These are phyloP conservation scores for Globisporangium emineosum DNA, from an alignment of 352 stramenopile species.

Conservation along the genomic window DNA sequence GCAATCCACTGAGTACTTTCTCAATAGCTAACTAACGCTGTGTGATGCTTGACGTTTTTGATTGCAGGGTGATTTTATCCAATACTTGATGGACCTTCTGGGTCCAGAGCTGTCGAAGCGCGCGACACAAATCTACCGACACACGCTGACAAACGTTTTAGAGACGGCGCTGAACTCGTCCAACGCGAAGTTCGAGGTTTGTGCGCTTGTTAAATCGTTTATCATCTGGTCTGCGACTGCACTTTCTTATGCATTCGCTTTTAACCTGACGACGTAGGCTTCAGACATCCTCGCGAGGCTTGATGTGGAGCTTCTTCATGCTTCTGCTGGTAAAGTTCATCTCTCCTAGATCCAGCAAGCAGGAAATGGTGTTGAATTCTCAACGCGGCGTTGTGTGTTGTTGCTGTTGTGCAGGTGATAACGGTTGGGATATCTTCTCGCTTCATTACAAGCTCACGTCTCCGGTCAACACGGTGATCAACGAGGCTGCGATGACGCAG, in stretches of 20 bases:
- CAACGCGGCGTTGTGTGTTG: neutral
- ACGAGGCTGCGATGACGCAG: slow-evolving; percentile 76
- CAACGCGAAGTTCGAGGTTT: slow-evolving; percentile 94
- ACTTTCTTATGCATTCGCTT: neutral
- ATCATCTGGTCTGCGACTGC: neutral
- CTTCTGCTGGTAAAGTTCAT: slow-evolving; percentile 44
- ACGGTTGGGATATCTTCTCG: slow-evolving; percentile 94
- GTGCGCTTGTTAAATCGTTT: neutral
- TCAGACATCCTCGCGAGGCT: slow-evolving; percentile 91
- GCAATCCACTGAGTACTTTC: no score
- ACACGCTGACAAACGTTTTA: slow-evolving; percentile 94
- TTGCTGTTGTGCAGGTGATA: slow-evolving; percentile 49
- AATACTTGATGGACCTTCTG: slow-evolving; percentile 94
- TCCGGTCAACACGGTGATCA: slow-evolving; percentile 88
- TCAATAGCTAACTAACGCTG: neutral
- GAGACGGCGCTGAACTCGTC: slow-evolving; percentile 93
- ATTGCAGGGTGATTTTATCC: slow-evolving; percentile 95
- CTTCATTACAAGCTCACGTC: slow-evolving; percentile 88
- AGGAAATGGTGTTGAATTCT: neutral
- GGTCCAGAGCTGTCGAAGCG: slow-evolving; percentile 89
- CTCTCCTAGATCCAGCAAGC: neutral
- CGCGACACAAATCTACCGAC: slow-evolving; percentile 91
- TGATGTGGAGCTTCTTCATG: slow-evolving; percentile 88
- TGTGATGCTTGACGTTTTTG: neutral
- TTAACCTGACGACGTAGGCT: slow-evolving; percentile 33